phyloP scores from a whole-genome alignment of 2,329 filamentous ascomycete species.

The Clarireedia paspali region DNA sequence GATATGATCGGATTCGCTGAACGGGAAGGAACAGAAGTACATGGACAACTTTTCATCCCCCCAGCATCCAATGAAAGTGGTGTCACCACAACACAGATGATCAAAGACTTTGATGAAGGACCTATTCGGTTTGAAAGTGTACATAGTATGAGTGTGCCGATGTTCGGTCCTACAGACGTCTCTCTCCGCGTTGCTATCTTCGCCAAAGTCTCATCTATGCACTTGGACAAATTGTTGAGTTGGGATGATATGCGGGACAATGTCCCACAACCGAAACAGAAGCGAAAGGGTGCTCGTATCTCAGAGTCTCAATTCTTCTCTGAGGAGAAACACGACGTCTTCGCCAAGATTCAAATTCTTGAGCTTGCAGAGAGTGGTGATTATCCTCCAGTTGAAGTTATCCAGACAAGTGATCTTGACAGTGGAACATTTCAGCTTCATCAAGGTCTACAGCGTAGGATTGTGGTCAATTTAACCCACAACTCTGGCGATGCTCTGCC shows the following conservation, averaged over 20 bases:
- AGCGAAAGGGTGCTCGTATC: conserved; percentile 54
- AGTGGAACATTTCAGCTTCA: conserved; percentile 90
- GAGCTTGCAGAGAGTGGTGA: conserved; percentile 88
- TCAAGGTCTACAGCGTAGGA: conserved; percentile 83
- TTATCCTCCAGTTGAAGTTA: conserved; percentile 86
- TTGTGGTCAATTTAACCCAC: conserved; percentile 83
- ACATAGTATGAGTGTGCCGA: conserved; percentile 91
- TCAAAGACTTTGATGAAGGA: conserved; percentile 86
- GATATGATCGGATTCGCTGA: conserved; percentile 92
- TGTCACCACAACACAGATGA: conserved; percentile 91
- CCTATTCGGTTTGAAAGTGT: conserved; percentile 93
- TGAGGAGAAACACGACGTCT: conserved; percentile 89
- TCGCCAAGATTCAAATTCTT: conserved; percentile 79
- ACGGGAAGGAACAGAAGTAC: conserved; percentile 88
- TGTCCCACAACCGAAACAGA: conserved; percentile 49
- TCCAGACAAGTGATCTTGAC: conserved; percentile 77
- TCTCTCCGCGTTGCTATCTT: conserved; percentile 84
- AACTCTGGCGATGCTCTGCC: conserved; percentile 81
- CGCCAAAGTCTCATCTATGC: conserved; percentile 83
- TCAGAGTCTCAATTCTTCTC: conserved; percentile 88
- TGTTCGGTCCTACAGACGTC: conserved; percentile 66
- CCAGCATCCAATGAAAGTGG: conserved; percentile 84
- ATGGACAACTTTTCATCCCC: conserved; percentile 93
- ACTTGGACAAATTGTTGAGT: conserved; percentile 92
- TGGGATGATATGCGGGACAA: conserved; percentile 98